Base-by-base conservation (phyloP, 1,139 yeast species). In the Zygosaccharomyces sapae region DNA sequence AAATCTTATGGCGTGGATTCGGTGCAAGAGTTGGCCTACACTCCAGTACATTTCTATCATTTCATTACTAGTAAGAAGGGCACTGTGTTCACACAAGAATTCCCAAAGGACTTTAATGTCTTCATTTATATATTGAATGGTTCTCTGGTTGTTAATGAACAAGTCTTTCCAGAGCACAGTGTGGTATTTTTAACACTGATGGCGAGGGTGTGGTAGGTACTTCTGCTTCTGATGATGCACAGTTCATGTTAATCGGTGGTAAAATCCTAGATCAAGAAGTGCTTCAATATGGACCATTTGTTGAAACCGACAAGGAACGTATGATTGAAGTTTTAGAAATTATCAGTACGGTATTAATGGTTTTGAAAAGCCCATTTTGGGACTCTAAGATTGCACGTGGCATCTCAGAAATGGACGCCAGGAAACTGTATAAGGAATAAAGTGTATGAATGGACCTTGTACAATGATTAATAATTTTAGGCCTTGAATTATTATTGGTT, bases 281-380 rank as follows among this genome's bases (percentile, higher is more conserved):
- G 46, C 86, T 86, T 34, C 96, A 89, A 65, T 86, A 88, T 62
- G 97, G 97, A 9, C 96, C 95, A n/a, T 88, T 88, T 64, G 60
- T 58, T n/a, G 92, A 87, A 52, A 79, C 83, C 5, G 70, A 83
- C 19, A 72, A 73, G 50, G 81, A 77, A 41, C 77, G 78, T 55
- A 82, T 87, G 51, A 75, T 77, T 55, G 70, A 83, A 59, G 94
- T 89, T 80, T 85, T 60, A 61, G 70, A 63, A 92, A 85, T 62
- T 88, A 84, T 65, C 88, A 83, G 62, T 66, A 70, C 48, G 85
- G 80, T 34, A 63, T 70, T 38, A 86, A 86, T 63, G 95, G 95
- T 0, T 88, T 88, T 61, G 94, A 83, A 62, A 76, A 79, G 77
- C 87, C 38, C 74, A 68, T 48, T 73, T 31, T 87, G 95, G 95